Base-by-base conservation (phyloP, 1,284 basidiomycete species). In the Tranzscheliella williamsii region DNA sequence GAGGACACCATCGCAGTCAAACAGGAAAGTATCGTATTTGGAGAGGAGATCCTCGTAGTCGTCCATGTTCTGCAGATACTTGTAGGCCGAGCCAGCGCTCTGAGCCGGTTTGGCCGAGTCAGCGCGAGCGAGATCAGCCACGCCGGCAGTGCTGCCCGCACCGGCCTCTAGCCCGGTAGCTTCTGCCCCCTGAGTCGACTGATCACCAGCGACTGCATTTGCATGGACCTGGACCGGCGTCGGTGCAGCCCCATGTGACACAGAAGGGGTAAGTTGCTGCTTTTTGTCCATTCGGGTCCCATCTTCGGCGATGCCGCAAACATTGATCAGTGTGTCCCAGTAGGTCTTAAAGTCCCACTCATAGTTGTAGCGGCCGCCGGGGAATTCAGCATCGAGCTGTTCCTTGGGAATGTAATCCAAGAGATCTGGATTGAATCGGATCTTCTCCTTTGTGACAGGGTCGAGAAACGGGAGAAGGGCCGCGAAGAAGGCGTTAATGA, bases 391-490 rank as follows among this genome's bases (percentile, higher is more conserved):
- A 70, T 91, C 89, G 7, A 94, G 84, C 63, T 93, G 90, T 12
- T 84, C 83, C 5, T 79, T 79, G 2, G 88, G 86, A 20, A 93
- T 83, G 31, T 91, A 84, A 47, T 89, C 87, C 18, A 83, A 78
- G 11, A 93, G 81, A 18, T 69, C 45, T 3, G 58, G 46, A 74
- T 94, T 92, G 79, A 94, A 93, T 24, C 82, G 32, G 45, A 88
- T 87, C 84, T 94, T 94, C 68, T 91, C 89, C 43, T 88, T 83
- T 0, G 91, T 94, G 33, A 91, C 84, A 5, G 91, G 91, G 76
- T 94, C 91, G 51, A 95, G 79, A 81, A 94, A 91, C 0, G 91
- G 90, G 6, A 85, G 81, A 62, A 95, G 87, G 29, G 87, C 88
- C 58, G 87, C 87, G 80, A 91, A 93, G 81, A 75, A 74, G 30